A percentile compares a stretch with the other conserved stretches of the same genome.
These are phyloP conservation scores for Leishmania turanica DNA, from an alignment of 208 protist genomes.

Conservation along the genomic window DNA sequence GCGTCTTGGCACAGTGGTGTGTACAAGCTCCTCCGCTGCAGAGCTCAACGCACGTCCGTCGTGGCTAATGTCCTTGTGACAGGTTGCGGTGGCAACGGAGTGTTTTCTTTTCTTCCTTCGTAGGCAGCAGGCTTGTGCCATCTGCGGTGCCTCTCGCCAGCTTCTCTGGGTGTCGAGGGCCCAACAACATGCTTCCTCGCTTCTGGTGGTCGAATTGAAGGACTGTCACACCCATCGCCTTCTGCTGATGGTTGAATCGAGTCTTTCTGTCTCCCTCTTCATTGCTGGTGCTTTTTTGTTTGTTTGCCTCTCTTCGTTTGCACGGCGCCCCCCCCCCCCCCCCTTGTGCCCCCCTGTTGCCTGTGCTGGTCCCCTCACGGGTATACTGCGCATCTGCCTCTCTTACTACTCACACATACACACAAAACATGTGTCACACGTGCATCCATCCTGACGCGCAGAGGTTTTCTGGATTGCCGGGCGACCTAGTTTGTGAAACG, in stretches of 20 bases:
- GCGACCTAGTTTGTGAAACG: not conserved
- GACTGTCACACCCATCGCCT: not conserved
- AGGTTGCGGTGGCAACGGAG: not conserved
- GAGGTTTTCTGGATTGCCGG: not conserved
- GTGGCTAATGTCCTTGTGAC: not conserved
- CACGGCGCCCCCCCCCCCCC: not conserved
- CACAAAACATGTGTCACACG: not conserved
- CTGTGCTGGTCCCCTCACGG: not conserved
- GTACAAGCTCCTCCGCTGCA: not conserved
- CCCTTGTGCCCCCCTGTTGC: not conserved
- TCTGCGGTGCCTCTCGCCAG: not conserved
- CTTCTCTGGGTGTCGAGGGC: not conserved
- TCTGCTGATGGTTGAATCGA: not conserved
- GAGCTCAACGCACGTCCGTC: not conserved
- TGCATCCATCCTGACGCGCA: not conserved
- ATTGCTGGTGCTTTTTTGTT: not conserved
- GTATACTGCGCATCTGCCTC: not conserved
- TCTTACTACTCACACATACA: not conserved
- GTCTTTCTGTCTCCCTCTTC: not conserved
- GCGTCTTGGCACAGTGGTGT: not conserved
- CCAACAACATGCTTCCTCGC: not conserved
- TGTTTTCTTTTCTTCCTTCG: not conserved
- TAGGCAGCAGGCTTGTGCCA: not conserved
- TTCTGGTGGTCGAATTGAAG: not conserved
- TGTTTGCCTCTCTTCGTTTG: not conserved